Conservation (phyloP, 192 early-diverging fungal genomes). For the Dissophora ornata region DNA sequence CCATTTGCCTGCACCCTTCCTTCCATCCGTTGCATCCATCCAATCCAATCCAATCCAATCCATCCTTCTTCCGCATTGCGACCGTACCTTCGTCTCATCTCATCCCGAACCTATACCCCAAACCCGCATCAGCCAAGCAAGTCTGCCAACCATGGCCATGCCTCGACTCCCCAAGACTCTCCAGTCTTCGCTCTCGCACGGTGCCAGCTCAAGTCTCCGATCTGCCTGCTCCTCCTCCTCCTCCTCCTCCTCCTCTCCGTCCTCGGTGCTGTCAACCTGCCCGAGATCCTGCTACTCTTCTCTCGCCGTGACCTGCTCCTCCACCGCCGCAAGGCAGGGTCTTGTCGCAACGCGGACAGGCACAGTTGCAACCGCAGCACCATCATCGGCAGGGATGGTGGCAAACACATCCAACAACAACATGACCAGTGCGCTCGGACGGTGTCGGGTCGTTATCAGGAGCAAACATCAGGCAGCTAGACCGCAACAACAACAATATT, state of each 20-base stretch:
- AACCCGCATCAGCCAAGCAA: background rate
- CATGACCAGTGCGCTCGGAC: conserved; percentile 25
- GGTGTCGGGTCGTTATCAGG: conserved; percentile 24
- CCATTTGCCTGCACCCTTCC: background rate
- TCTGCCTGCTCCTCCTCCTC: background rate
- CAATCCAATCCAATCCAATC: too few species aligned
- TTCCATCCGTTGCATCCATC: background rate
- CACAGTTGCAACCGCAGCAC: background rate
- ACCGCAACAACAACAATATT: background rate
- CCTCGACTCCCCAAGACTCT: conserved; percentile 20
- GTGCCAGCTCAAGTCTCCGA: background rate
- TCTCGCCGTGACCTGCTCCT: background rate
- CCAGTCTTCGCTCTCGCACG: conserved; percentile 9
- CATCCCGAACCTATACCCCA: too few species aligned
- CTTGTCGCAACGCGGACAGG: background rate
- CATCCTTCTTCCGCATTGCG: too few species aligned
- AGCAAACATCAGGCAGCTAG: conserved; percentile 3
- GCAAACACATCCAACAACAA: background rate
- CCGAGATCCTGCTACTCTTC: background rate
- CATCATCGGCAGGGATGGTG: background rate
- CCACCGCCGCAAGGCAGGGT: background rate
- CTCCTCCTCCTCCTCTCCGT: background rate
- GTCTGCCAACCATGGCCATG: conserved; percentile 8
- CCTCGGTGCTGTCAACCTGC: background rate
- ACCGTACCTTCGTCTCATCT: too few species aligned